Evolutionary conservation across 148 eudicot genomes (phyloP).

Genomic region (Cornus controversa): DNA sequence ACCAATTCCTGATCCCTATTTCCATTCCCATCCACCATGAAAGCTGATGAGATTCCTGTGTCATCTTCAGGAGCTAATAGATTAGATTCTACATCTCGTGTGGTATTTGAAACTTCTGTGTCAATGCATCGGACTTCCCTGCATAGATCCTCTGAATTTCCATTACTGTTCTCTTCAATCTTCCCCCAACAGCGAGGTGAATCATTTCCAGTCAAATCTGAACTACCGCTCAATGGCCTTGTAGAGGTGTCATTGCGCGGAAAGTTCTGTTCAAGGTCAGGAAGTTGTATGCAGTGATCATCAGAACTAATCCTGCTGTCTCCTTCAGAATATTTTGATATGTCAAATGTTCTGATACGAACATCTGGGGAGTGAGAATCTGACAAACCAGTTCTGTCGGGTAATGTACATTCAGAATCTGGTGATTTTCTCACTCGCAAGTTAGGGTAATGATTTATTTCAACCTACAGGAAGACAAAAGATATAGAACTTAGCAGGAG

Average conservation of each 20-base stretch:
- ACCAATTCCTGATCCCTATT: constrained; percentile 10
- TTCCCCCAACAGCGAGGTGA: constrained; percentile 41
- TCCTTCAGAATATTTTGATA: constrained; percentile 44
- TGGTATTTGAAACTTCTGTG: constrained; percentile 30
- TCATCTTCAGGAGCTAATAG: constrained; percentile 24
- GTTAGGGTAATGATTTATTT: constrained; percentile 48
- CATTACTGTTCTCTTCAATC: constrained; percentile 33
- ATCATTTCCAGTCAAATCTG: constrained; percentile 26
- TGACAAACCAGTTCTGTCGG: constrained; percentile 33
- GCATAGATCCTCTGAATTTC: constrained; percentile 55
- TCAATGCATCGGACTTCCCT: constrained; percentile 85
- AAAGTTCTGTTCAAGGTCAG: constrained; percentile 49
- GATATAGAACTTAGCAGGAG: constrained; percentile 11
- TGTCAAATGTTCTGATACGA: constrained; percentile 36
- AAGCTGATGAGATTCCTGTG: constrained; percentile 18
- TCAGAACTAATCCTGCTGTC: constrained; percentile 65
- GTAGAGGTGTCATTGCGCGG: constrained; percentile 33
- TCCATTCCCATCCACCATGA: constrained; percentile 10
- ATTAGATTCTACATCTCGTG: constrained; percentile 14
- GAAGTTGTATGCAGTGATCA: constrained; percentile 43
- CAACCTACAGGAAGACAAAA: constrained; percentile 39
- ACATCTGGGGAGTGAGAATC: constrained; percentile 37
- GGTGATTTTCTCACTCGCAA: constrained; percentile 53
- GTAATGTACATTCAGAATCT: too few species aligned
- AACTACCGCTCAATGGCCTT: constrained; percentile 20